These are phyloP conservation scores for Exutisphaerella laricina DNA, from an alignment of 2,329 filamentous ascomycete genomes.

Conservation along the genomic window DNA sequence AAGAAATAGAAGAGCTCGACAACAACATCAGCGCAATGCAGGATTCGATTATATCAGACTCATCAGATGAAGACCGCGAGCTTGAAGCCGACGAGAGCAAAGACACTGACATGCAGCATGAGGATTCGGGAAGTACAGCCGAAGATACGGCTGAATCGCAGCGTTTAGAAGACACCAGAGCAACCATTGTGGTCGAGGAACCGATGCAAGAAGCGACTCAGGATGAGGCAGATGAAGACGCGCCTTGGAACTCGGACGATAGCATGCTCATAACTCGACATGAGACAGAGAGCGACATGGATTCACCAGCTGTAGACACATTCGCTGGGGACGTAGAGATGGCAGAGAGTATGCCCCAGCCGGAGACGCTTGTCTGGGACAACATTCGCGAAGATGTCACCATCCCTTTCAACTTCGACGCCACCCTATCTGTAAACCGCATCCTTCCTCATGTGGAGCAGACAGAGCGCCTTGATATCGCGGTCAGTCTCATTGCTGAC, in stretches of 20 bases:
- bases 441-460: constrained; percentile 13
- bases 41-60: neutral
- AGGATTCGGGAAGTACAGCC: neutral
- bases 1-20: neutral
- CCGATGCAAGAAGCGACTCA: neutral
- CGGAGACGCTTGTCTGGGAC: constrained; percentile 30
- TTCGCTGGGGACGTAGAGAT: constrained; percentile 5
- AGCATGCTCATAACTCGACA: neutral
- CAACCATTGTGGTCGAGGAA: neutral
- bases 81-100: neutral
- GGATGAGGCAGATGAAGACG: too few species aligned
- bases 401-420: constrained; percentile 28
- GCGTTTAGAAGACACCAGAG: too few species aligned
- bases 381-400: constrained; percentile 28
- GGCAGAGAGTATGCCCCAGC: constrained; percentile 13
- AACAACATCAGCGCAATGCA: constrained; percentile 1
- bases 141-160: neutral
- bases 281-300: neutral
- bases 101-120: neutral
- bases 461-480: constrained; percentile 12
- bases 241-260: neutral
- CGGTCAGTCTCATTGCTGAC: neutral
- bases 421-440: constrained; percentile 13
- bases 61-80: constrained; percentile 2
- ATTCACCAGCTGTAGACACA: neutral